Percentiles rank a stretch among this genome's conserved stretches.
These are phyloP conservation scores for Globisporangium canariense DNA, from an alignment of 352 stramenopile genomes.

Conservation along the genomic window DNA sequence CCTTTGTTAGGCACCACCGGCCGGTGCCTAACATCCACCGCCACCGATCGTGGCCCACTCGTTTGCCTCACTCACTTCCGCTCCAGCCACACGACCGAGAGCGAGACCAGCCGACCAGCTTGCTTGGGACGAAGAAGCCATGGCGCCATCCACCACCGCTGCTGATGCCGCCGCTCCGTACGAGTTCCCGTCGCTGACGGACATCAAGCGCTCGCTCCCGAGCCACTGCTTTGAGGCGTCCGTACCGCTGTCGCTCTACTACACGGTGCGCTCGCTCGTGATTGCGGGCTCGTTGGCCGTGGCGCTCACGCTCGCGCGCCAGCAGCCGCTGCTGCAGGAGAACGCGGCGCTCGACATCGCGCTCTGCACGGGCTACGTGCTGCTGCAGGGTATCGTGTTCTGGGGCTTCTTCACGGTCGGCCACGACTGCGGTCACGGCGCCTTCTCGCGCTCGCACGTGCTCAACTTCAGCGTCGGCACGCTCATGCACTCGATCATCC, in stretches of 20 bases:
- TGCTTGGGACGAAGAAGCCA: background rate
- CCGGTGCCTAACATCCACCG: background rate
- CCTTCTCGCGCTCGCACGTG: constrained; percentile 74
- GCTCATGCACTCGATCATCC: constrained; percentile 76
- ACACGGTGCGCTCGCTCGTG: constrained; percentile 51
- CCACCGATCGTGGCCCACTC: background rate
- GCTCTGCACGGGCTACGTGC: constrained; percentile 54
- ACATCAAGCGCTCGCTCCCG: constrained; percentile 78
- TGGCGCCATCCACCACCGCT: constrained; percentile 21
- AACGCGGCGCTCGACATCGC: constrained; percentile 35
- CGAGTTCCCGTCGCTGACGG: constrained; percentile 73
- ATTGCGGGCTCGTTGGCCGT: constrained; percentile 42
- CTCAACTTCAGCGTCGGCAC: constrained; percentile 79
- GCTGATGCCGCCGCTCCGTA: constrained; percentile 20
- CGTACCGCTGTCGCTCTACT: constrained; percentile 67
- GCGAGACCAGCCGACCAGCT: background rate
- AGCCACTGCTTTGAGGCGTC: constrained; percentile 73
- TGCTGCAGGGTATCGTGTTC: constrained; percentile 75
- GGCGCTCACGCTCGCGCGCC: constrained; percentile 38
- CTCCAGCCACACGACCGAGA: constrained; percentile 1
- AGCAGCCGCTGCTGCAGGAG: constrained; percentile 37
- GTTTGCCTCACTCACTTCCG: constrained; percentile 4
- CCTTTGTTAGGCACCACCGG: background rate
- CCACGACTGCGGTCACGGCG: constrained; percentile 77
- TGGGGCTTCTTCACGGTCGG: constrained; percentile 84